Conservation (phyloP, 257 asterid species). For the Solanum corneliomulleri region DNA sequence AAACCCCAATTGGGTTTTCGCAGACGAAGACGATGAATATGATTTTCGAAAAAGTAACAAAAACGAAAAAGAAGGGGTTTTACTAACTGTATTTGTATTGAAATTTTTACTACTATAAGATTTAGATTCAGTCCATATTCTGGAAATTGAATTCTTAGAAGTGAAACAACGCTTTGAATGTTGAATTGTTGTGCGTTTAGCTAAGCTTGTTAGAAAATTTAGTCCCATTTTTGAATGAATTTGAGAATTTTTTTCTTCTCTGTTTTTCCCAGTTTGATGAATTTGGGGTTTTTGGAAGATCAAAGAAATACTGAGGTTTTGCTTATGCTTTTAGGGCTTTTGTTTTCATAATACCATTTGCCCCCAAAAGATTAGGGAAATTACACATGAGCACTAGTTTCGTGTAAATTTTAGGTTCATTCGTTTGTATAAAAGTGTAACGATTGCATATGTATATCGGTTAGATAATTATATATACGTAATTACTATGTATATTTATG, state of each 20-base stretch:
- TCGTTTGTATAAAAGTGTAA: no score
- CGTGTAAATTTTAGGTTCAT: no score
- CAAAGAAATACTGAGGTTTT: background rate
- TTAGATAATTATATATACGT: no score
- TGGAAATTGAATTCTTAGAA: background rate
- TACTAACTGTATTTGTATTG: conserved; percentile 5
- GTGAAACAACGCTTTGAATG: conserved; percentile 10
- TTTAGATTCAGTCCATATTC: background rate
- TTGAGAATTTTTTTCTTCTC: background rate
- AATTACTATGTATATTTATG: no score
- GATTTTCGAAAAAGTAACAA: conserved; percentile 6
- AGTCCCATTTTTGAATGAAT: conserved; percentile 22
- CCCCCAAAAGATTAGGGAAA: background rate
- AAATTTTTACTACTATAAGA: background rate
- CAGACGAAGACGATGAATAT: conserved; percentile 13
- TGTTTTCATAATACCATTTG: background rate
- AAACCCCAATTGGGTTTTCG: conserved; percentile 31
- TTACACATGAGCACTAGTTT: background rate
- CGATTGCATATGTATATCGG: no score
- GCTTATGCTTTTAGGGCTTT: background rate
- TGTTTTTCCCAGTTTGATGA: background rate
- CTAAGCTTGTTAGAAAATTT: conserved; percentile 11
- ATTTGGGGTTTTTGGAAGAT: background rate
- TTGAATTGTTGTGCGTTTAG: conserved; percentile 13
- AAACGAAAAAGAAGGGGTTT: conserved; percentile 1